phyloP scores from a whole-genome alignment of 2,329 filamentous ascomycete genomes.

The Botrytis pseudocinerea region DNA sequence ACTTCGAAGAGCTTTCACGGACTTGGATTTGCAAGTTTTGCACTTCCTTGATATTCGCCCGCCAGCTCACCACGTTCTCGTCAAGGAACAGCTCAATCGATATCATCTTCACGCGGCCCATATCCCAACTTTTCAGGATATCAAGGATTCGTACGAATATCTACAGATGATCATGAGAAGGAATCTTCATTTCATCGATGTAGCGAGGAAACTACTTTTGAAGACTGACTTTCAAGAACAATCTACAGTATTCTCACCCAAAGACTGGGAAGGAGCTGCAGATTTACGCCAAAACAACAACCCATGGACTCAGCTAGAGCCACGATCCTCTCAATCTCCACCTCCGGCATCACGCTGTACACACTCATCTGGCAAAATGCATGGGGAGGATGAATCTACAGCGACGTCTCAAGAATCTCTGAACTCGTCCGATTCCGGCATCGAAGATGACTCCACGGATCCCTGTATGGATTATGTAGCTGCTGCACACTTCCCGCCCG shows the following conservation, averaged over 20 bases:
- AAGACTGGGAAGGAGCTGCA: not conserved
- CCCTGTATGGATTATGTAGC: not conserved
- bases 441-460: not conserved
- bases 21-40: slow-evolving; percentile 24
- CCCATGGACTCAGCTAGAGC: not conserved
- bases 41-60: slow-evolving; percentile 19
- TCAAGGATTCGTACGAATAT: slow-evolving; percentile 20
- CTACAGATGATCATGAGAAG: slow-evolving; percentile 25
- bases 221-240: not conserved
- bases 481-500: not conserved
- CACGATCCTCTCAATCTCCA: not conserved
- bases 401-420: not conserved
- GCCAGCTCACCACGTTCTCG: not conserved
- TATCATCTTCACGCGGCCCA: not conserved
- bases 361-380: slow-evolving; percentile 17
- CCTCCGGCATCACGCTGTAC: slow-evolving; percentile 13
- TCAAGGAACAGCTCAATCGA: slow-evolving; percentile 12
- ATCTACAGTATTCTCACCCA: not conserved
- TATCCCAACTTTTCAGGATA: slow-evolving; percentile 10
- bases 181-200: slow-evolving; percentile 25
- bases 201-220: not conserved
- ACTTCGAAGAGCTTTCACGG: slow-evolving; percentile 4
- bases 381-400: slow-evolving; percentile 22
- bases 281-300: slow-evolving; percentile 1
- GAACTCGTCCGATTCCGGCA: not conserved